A percentile compares a stretch with the other conserved stretches of the same genome.
Conservation (phyloP, 148 eudicot genomes). For the Chenopodium formosanum region DNA sequence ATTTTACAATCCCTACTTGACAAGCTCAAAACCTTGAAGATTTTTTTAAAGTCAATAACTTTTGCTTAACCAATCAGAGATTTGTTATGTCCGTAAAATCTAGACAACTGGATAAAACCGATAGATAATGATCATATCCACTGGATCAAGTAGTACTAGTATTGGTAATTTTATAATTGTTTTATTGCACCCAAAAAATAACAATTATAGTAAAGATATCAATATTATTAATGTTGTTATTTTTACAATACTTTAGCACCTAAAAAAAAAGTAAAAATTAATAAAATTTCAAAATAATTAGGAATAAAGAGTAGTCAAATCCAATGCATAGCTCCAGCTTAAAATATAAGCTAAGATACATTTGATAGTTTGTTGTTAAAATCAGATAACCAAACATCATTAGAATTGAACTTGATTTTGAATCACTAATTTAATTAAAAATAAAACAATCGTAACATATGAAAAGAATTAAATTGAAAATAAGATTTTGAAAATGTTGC, state of each 20-base stretch:
- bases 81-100: conserved; percentile 21
- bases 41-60: neutral
- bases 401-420: neutral
- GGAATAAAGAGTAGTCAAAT: neutral
- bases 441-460: neutral
- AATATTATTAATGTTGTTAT: neutral
- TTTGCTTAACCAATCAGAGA: conserved; percentile 24
- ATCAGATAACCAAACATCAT: neutral
- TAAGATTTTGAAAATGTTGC: neutral
- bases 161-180: neutral
- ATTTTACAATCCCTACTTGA: neutral
- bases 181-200: neutral
- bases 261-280: neutral
- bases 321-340: neutral
- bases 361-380: too few relatives aligned
- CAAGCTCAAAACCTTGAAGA: too few relatives aligned
- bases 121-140: conserved; percentile 22
- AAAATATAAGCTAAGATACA: neutral
- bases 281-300: neutral
- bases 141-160: conserved; percentile 18
- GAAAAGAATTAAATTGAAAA: neutral
- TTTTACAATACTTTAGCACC: neutral
- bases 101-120: conserved; percentile 18
- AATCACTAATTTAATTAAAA: neutral
- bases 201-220: neutral